Evolutionary conservation across 768 basidiomycete species (phyloP).

Genomic region (Russula foetens): DNA sequence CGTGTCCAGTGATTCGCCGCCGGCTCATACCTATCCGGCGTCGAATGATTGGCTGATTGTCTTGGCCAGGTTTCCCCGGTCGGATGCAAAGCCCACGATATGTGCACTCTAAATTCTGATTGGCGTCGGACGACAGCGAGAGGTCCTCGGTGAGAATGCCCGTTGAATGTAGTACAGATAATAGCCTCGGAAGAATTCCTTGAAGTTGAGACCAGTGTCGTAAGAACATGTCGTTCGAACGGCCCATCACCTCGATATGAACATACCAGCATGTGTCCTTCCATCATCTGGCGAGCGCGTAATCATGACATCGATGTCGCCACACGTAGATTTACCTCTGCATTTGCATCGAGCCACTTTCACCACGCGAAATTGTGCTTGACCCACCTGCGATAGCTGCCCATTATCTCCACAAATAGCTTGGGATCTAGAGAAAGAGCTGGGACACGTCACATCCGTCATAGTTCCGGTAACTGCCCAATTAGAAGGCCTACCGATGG

Average conservation of each 20-base stretch:
- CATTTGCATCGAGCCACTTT: neutral
- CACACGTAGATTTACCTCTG: slow-evolving; percentile 75
- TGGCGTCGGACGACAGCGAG: slow-evolving; percentile 52
- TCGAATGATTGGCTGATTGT: slow-evolving; percentile 34
- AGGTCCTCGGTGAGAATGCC: slow-evolving; percentile 79
- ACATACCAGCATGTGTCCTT: slow-evolving; percentile 59
- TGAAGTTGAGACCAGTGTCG: neutral
- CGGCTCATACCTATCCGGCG: slow-evolving; percentile 53
- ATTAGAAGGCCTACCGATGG: slow-evolving; percentile 42
- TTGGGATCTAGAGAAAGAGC: slow-evolving; percentile 64
- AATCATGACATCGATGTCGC: slow-evolving; percentile 88
- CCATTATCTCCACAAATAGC: slow-evolving; percentile 82
- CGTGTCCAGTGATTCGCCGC: neutral
- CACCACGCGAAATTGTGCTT: neutral
- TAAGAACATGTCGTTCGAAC: neutral
- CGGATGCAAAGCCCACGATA: slow-evolving; percentile 71
- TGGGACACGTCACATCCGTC: slow-evolving; percentile 25
- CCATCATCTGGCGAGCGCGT: slow-evolving; percentile 70
- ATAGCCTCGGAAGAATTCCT: slow-evolving; percentile 57
- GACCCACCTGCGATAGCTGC: slow-evolving; percentile 68
- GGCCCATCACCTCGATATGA: neutral
- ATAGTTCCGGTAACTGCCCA: neutral
- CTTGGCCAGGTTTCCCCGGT: slow-evolving; percentile 14
- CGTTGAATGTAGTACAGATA: slow-evolving; percentile 44
- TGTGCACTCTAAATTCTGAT: slow-evolving; percentile 57